Conservation (phyloP, 345 rosid genomes). For the Dipteronia sinensis region DNA sequence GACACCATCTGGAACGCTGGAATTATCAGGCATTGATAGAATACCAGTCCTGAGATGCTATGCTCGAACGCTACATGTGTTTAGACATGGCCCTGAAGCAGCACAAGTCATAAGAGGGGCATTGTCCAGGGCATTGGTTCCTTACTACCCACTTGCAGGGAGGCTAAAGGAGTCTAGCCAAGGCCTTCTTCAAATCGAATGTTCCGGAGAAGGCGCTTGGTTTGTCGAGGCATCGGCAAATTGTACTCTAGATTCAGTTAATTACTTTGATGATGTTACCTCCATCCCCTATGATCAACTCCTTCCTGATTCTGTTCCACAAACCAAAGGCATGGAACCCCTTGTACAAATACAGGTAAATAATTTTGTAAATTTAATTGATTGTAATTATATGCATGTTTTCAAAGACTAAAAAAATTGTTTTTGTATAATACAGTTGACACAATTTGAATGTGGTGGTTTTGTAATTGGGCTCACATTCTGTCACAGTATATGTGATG, state of each 20-base stretch:
- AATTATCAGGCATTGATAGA: conserved; percentile 52
- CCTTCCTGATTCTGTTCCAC: conserved; percentile 45
- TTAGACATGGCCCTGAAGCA: conserved; percentile 42
- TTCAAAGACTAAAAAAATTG: not conserved
- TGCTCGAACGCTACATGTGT: conserved; percentile 54
- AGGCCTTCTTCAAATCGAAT: conserved; percentile 46
- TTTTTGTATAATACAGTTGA: conserved; percentile 43
- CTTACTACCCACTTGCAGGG: conserved; percentile 63
- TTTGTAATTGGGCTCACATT: conserved; percentile 64
- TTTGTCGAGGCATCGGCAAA: conserved; percentile 48
- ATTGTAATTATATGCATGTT: not conserved
- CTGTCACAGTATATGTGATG: conserved; percentile 64
- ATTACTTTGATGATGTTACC: conserved; percentile 39
- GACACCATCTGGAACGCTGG: conserved; percentile 39
- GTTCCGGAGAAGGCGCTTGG: conserved; percentile 46
- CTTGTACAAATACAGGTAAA: conserved; percentile 70
- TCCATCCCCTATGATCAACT: conserved; percentile 43
- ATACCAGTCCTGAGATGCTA: conserved; percentile 55
- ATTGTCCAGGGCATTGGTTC: conserved; percentile 56
- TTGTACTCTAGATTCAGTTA: conserved; percentile 35
- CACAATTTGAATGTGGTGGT: conserved; percentile 67
- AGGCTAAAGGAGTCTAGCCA: conserved; percentile 36
- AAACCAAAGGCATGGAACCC: conserved; percentile 40
- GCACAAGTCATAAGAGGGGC: conserved; percentile 45
- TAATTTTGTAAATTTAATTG: no score